Percentiles rank a stretch among this genome's conserved stretches.
Evolutionary conservation across 139 green algal species (phyloP).

Genomic region (Chlorella sp.): DNA sequence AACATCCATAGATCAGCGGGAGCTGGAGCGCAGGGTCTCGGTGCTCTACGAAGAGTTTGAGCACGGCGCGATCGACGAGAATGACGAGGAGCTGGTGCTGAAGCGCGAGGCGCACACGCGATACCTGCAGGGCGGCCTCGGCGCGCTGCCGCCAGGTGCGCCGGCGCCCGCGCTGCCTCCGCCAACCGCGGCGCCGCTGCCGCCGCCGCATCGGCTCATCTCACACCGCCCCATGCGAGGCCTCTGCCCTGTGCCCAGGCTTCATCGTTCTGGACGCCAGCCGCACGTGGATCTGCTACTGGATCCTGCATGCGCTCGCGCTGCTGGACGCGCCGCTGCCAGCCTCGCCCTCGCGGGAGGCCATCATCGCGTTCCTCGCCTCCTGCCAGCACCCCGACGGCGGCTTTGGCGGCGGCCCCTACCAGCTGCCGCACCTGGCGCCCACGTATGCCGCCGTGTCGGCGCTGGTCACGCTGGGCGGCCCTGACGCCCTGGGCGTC

Average conservation of each 20-base stretch:
- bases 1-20: slow-evolving; percentile 50
- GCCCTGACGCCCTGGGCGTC: slow-evolving; percentile 55
- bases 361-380: slow-evolving; percentile 74
- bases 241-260: slow-evolving; percentile 1
- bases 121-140: slow-evolving; percentile 68
- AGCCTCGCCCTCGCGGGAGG: not conserved
- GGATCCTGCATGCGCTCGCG: slow-evolving; percentile 87
- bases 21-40: slow-evolving; percentile 55
- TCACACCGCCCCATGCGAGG: too few species aligned
- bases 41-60: slow-evolving; percentile 38
- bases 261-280: slow-evolving; percentile 82
- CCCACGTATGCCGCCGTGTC: slow-evolving; percentile 90
- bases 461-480: slow-evolving; percentile 83
- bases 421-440: slow-evolving; percentile 93
- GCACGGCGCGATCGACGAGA: not conserved
- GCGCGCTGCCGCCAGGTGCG: slow-evolving; percentile 43
- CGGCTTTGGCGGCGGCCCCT: slow-evolving; percentile 88
- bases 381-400: slow-evolving; percentile 74
- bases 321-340: slow-evolving; percentile 60
- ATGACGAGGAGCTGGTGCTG: slow-evolving; percentile 47
- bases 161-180: too few species aligned
- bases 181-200: too few species aligned
- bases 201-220: too few species aligned
- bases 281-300: slow-evolving; percentile 92
- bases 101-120: slow-evolving; percentile 49